Conservation (phyloP, 345 rosid species). For the Syzygium aromaticum region DNA sequence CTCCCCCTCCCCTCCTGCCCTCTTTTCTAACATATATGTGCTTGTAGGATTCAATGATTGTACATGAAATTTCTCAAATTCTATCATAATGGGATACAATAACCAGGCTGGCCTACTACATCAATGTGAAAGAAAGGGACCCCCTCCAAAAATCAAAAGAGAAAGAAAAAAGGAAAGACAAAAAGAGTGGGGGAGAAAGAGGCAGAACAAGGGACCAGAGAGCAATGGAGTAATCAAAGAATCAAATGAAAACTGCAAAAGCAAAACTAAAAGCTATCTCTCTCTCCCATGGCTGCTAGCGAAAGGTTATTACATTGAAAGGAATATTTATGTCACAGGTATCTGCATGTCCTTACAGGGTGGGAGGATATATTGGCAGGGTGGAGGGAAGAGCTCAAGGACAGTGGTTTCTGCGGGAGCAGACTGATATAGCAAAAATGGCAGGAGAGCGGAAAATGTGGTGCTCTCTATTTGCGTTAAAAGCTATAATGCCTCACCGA, state of each 20-base stretch:
- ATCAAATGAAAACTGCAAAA: constrained; percentile 38
- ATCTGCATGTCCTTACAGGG: constrained; percentile 26
- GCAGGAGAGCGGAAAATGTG: constrained; percentile 9
- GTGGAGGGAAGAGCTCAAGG: constrained; percentile 14
- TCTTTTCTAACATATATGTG: constrained; percentile 14
- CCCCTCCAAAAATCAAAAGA: neutral
- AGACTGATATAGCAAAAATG: constrained; percentile 5
- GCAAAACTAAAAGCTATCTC: constrained; percentile 38
- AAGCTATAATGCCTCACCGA: constrained; percentile 92
- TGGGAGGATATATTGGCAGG: constrained; percentile 12
- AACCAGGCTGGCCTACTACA: constrained; percentile 33
- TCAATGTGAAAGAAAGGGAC: constrained; percentile 13
- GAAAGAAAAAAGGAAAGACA: neutral
- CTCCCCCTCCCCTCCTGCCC: constrained; percentile 7
- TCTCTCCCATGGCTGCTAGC: constrained; percentile 26
- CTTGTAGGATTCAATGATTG: constrained; percentile 18
- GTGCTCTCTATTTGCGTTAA: constrained; percentile 30
- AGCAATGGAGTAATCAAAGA: constrained; percentile 57
- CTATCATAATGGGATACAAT: constrained; percentile 23
- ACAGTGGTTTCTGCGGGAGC: constrained; percentile 2
- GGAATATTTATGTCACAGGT: constrained; percentile 37
- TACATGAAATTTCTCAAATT: constrained; percentile 17
- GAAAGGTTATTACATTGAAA: constrained; percentile 25
- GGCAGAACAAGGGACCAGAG: constrained; percentile 29
- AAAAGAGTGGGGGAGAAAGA: constrained; percentile 2